Evolutionary conservation across 1,284 basidiomycete genomes (phyloP).

Genomic region (Ganoderma boninense): DNA sequence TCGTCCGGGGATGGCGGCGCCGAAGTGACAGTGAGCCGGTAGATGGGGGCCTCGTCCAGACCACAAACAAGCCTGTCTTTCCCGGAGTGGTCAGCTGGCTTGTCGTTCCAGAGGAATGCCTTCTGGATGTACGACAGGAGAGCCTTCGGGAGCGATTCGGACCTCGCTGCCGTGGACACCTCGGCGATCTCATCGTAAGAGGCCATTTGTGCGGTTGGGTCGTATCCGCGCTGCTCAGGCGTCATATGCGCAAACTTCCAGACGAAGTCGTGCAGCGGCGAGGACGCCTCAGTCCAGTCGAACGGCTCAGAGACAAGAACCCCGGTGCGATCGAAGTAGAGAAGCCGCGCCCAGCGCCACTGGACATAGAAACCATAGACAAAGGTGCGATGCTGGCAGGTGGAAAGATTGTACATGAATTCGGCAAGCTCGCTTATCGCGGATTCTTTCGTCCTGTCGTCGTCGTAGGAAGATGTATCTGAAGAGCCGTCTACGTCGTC

Average conservation of each 20-base stretch:
- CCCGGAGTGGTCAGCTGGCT: no score
- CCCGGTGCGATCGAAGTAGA: conserved; percentile 22
- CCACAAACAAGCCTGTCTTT: no score
- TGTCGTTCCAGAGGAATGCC: not conserved
- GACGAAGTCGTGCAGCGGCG: conserved; percentile 17
- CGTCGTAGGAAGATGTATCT: no score
- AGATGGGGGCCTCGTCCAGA: not conserved
- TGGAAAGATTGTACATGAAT: conserved; percentile 1
- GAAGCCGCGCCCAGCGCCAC: conserved; percentile 2
- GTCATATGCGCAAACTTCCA: conserved; percentile 21
- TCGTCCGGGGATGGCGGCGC: not conserved
- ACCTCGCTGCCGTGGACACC: not conserved
- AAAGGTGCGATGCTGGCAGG: conserved; percentile 10
- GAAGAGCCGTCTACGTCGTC: no score
- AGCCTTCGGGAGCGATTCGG: not conserved
- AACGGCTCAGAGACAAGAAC: conserved; percentile 17
- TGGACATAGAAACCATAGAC: conserved; percentile 4
- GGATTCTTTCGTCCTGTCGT: not conserved
- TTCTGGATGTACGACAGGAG: not conserved
- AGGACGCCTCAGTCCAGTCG: conserved; percentile 8
- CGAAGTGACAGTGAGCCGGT: not conserved
- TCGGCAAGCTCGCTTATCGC: not conserved
- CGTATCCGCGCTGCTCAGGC: conserved; percentile 21
- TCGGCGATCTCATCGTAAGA: not conserved
- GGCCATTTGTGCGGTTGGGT: conserved; percentile 17